Evolutionary conservation across 495 filamentous ascomycete species (phyloP).

Genomic region (Trichoderma orchidacearum): DNA sequence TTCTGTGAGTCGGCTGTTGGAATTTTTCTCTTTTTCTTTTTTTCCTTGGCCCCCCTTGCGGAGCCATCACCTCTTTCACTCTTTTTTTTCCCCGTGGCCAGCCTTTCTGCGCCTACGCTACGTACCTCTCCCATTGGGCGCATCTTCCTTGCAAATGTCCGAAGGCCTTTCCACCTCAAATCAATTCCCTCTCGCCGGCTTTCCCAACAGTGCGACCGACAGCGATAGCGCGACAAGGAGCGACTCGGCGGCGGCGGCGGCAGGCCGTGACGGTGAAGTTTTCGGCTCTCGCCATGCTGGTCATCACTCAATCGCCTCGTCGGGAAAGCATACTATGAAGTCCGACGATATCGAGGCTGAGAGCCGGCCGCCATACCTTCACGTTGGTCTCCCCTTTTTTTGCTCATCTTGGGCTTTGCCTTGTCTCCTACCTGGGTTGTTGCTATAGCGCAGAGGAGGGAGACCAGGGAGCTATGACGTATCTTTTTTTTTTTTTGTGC

Average conservation of each 20-base stretch:
- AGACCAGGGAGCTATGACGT: neutral
- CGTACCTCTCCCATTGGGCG: neutral
- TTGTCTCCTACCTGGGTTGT: neutral
- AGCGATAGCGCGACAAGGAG: neutral
- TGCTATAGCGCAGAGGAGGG: neutral
- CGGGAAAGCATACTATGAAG: slow-evolving; percentile 19
- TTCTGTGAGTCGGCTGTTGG: neutral
- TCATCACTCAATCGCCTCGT: slow-evolving; percentile 11
- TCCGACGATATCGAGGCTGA: slow-evolving; percentile 26
- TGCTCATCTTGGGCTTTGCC: neutral
- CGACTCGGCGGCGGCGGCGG: neutral
- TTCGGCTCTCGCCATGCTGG: neutral
- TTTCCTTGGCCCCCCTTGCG: too few relatives aligned
- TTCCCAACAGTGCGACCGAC: neutral
- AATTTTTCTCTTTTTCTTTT: neutral
- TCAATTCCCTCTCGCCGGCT: neutral
- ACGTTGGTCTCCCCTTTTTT: slow-evolving; percentile 16
- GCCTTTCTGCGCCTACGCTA: neutral
- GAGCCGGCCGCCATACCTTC: slow-evolving; percentile 29
- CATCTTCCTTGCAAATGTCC: neutral
- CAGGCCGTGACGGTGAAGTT: neutral
- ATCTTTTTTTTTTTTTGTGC: neutral
- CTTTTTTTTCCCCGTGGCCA: neutral
- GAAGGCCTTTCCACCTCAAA: neutral
- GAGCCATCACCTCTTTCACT: too few relatives aligned